A percentile compares a stretch with the other conserved stretches of the same genome.
phyloP scores from a whole-genome alignment of 306 rosid genomes.

The Cicer arietinum region DNA sequence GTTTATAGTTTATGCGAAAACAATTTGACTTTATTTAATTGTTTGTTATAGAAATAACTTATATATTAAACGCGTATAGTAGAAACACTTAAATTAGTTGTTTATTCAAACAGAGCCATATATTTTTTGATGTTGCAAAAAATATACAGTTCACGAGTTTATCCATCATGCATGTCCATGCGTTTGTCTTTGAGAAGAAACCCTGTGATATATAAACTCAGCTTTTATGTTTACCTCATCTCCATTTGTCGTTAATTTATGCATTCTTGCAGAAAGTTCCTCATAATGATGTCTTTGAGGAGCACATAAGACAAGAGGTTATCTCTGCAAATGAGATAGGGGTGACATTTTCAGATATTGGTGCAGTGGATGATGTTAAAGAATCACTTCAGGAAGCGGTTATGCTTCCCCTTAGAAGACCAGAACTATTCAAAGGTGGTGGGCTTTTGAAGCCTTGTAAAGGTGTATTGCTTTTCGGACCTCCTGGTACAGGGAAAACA shows the following conservation, averaged over 20 bases:
- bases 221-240: slow-evolving; percentile 23
- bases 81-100: too few species aligned
- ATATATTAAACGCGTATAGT: too few species aligned
- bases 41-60: too few species aligned
- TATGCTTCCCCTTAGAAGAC: slow-evolving; percentile 87
- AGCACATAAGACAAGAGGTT: slow-evolving; percentile 72
- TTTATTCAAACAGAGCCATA: too few species aligned
- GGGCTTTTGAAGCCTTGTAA: slow-evolving; percentile 82
- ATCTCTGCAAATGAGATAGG: slow-evolving; percentile 78
- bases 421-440: slow-evolving; percentile 78
- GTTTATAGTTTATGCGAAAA: too few species aligned
- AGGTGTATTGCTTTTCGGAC: slow-evolving; percentile 85
- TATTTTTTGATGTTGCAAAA: not conserved
- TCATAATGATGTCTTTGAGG: slow-evolving; percentile 70
- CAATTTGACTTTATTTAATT: too few species aligned
- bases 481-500: slow-evolving; percentile 92
- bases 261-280: slow-evolving; percentile 55
- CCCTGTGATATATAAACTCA: not conserved
- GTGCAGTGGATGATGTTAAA: slow-evolving; percentile 74
- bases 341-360: slow-evolving; percentile 80
- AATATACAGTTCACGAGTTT: not conserved
- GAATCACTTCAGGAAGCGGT: slow-evolving; percentile 83
- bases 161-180: not conserved
- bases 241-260: slow-evolving; percentile 7
- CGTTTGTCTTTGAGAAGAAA: slow-evolving; percentile 3